Evolutionary conservation across 371 early-diverging fungal species (phyloP), one percentile per base, ranked within the genome.

Genomic region (Funneliformis caledonium): DNA sequence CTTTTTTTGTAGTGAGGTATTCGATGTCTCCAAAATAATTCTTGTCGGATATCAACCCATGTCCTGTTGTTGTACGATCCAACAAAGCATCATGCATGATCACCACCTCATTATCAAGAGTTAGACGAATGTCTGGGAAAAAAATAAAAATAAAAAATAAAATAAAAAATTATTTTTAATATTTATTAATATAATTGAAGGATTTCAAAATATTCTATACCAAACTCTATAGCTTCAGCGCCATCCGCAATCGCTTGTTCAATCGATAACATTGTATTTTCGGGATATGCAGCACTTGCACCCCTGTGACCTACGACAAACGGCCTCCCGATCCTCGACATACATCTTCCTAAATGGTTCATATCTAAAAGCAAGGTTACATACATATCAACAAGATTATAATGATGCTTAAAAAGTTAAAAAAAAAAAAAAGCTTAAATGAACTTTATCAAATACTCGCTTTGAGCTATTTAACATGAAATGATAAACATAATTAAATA

Each of bases 71-170:
- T 1, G 91, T 91, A 37, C 92, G 85, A 37, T 91, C 85, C 10
- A 91, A 82, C 7, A 85, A 85, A 43, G 88, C 82, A 72, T 92
- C 92, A 82, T 92, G 92, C 86, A 91, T 85, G 81, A 92, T 87
- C 61, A 91, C 82, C 78, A 92, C 85, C 62, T 90, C 90, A 33
- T 88, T 87, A 82, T 92, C 92, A 70, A 87, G 84, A 50, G 89
- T 90, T 59, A 90, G 59, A 56, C 89, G 89, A 68, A 92, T 88
- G 82, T 92, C 91, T 92, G 3, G 37, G 3, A 37, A 37, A 37
- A 37, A 37, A 37, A 37, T 2, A 37, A 2, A 1, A 37, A 3
- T 2, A 37, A 37, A 42, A 16, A 42, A 60, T 19, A 61, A 62
- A 42, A 62, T 9, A 42, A 61, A 42, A 33, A 11, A 7, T 14